Percentiles rank a stretch among this genome's conserved stretches.
Evolutionary conservation across 2,329 filamentous ascomycete species (phyloP).

Genomic region (Botryotinia narcissicola): DNA sequence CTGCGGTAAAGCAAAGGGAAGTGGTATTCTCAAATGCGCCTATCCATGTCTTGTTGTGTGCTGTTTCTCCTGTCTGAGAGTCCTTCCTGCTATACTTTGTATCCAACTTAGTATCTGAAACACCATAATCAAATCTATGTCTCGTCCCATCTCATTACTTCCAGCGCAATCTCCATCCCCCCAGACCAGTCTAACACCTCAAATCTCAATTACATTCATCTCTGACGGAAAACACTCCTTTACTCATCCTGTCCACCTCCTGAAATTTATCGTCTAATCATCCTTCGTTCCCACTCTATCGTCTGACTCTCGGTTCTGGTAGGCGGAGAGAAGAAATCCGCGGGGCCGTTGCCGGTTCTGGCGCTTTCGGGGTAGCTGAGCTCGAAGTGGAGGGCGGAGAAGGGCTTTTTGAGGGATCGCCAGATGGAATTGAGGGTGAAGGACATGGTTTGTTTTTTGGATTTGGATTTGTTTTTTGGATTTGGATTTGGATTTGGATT

Average conservation of each 20-base stretch:
- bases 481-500: not conserved
- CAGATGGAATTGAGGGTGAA: not conserved
- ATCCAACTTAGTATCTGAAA: not conserved
- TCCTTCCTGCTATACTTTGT: not conserved
- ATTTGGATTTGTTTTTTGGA: not conserved
- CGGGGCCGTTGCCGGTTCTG: not conserved
- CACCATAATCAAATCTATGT: not conserved
- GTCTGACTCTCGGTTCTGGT: not conserved
- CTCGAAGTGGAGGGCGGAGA: not conserved
- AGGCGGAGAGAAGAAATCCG: not conserved
- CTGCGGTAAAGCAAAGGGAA: not conserved
- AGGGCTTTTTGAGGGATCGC: not conserved
- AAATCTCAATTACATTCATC: not conserved
- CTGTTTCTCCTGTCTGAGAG: not conserved
- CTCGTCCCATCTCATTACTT: not conserved
- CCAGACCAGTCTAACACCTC: not conserved
- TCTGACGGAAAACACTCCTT: not conserved
- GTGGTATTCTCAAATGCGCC: not conserved
- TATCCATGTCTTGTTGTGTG: not conserved
- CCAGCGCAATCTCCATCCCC: not conserved
- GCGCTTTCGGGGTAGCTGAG: not conserved
- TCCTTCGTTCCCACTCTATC: conserved; percentile 7
- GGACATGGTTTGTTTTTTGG: not conserved
- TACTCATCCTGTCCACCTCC: not conserved
- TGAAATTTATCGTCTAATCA: not conserved